phyloP scores from a whole-genome alignment of 495 filamentous ascomycete species.

The Thermochaetoides thermophila region DNA sequence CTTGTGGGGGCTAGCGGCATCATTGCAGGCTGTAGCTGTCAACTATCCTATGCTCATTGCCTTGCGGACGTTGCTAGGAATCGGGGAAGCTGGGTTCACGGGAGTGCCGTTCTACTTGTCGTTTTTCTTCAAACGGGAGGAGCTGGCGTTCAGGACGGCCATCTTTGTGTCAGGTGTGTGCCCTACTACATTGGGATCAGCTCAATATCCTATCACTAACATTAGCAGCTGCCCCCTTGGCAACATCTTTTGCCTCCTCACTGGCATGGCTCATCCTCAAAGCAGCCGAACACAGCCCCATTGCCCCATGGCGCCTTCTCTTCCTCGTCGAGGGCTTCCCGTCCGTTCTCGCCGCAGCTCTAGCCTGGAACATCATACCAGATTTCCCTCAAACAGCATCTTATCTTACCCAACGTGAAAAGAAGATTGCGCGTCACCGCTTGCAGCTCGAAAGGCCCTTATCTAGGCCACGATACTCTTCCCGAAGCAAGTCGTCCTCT shows the following conservation, averaged over 20 bases:
- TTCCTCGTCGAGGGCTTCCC: constrained; percentile 83
- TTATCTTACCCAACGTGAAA: constrained; percentile 62
- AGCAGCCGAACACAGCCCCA: constrained; percentile 35
- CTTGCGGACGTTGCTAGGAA: constrained; percentile 52
- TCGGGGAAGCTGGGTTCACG: constrained; percentile 60
- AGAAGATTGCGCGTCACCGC: constrained; percentile 53
- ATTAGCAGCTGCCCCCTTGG: constrained; percentile 52
- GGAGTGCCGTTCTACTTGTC: constrained; percentile 68
- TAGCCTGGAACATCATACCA: constrained; percentile 60
- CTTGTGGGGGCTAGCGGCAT: constrained; percentile 54
- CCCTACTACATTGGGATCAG: constrained; percentile 40
- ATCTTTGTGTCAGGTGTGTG: constrained; percentile 54
- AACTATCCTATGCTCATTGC: constrained; percentile 59
- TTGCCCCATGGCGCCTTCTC: constrained; percentile 71
- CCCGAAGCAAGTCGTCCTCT: constrained; percentile 28
- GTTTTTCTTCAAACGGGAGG: constrained; percentile 75
- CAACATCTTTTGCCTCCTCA: constrained; percentile 70
- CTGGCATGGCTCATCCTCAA: constrained; percentile 72
- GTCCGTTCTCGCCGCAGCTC: constrained; percentile 47
- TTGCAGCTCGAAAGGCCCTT: constrained; percentile 22
- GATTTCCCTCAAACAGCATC: constrained; percentile 51
- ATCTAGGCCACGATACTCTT: not conserved
- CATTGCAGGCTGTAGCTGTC: constrained; percentile 52
- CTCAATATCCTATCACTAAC: constrained; percentile 25
- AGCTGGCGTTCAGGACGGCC: constrained; percentile 66